Conservation (phyloP, 257 asterid species). For the Solanum gracilifrons region DNA sequence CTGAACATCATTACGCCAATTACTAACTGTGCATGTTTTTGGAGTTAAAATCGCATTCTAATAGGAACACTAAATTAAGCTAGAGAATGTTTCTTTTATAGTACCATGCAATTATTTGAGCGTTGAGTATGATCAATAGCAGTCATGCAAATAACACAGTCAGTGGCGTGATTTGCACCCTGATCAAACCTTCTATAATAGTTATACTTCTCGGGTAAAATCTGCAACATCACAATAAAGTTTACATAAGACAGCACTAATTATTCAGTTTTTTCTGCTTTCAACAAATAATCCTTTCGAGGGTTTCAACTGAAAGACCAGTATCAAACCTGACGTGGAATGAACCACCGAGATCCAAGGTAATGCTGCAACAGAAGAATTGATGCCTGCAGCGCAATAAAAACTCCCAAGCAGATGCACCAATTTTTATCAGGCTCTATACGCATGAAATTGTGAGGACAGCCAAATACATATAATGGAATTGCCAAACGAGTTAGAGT, state of each 20-base stretch:
- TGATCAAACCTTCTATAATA: slow-evolving; percentile 67
- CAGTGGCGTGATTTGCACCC: slow-evolving; percentile 48
- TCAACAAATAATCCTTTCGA: neutral
- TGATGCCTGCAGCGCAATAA: slow-evolving; percentile 61
- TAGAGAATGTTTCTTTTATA: neutral
- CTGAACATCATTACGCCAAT: slow-evolving; percentile 16
- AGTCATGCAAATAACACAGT: slow-evolving; percentile 96
- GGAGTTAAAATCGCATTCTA: neutral
- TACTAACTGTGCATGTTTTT: neutral
- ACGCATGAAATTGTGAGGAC: slow-evolving; percentile 93
- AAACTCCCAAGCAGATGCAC: slow-evolving; percentile 60
- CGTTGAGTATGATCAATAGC: slow-evolving; percentile 57
- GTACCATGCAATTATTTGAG: slow-evolving; percentile 87
- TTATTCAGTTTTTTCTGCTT: neutral
- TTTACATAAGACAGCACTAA: neutral
- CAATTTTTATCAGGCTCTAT: slow-evolving; percentile 63
- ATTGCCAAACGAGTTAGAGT: slow-evolving; percentile 68
- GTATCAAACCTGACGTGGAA: slow-evolving; percentile 74
- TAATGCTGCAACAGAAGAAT: slow-evolving; percentile 87
- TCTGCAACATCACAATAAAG: slow-evolving; percentile 28
- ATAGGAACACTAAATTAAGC: neutral
- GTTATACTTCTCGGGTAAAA: slow-evolving; percentile 88
- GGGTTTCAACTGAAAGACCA: neutral
- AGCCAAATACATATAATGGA: slow-evolving; percentile 78
- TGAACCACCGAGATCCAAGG: slow-evolving; percentile 89